Evolutionary conservation across 192 early-diverging fungal genomes (phyloP).

Genomic region (Rhizophagus sp.): DNA sequence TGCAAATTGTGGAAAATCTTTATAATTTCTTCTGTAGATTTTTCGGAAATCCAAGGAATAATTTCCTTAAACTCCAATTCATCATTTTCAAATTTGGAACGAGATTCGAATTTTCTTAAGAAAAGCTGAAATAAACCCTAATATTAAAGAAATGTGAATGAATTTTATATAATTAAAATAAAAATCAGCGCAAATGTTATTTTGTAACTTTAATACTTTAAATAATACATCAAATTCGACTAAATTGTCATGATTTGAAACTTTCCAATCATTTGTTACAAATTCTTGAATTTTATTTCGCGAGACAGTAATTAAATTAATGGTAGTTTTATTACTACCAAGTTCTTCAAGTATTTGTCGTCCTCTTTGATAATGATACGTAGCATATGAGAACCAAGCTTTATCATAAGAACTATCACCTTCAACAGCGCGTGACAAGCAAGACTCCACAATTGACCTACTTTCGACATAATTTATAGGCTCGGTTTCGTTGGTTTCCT

Average conservation of each 20-base stretch:
- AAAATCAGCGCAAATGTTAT: neutral
- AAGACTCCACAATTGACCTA: constrained; percentile 27
- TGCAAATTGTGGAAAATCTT: neutral
- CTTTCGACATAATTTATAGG: neutral
- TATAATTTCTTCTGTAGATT: constrained; percentile 5
- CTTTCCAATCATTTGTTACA: constrained; percentile 20
- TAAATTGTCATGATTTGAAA: neutral
- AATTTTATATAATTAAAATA: neutral
- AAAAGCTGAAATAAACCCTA: constrained; percentile 16
- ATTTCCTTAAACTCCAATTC: neutral
- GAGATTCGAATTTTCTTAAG: constrained; percentile 8
- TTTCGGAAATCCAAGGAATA: constrained; percentile 6
- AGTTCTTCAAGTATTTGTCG: constrained; percentile 57
- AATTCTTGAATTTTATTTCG: constrained; percentile 8
- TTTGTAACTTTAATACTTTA: neutral
- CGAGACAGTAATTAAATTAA: constrained; percentile 21
- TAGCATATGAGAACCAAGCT: constrained; percentile 65
- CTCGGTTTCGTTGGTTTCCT: neutral
- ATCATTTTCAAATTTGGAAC: constrained; percentile 9
- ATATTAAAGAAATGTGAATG: neutral
- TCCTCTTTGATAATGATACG: constrained; percentile 58
- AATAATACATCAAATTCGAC: neutral
- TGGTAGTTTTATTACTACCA: constrained; percentile 4
- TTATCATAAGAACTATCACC: constrained; percentile 43
- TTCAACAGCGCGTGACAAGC: constrained; percentile 45